A percentile compares a stretch with the other conserved stretches of the same genome.
Evolutionary conservation across 2,329 filamentous ascomycete species (phyloP).

Genomic region (Metarhizium album): DNA sequence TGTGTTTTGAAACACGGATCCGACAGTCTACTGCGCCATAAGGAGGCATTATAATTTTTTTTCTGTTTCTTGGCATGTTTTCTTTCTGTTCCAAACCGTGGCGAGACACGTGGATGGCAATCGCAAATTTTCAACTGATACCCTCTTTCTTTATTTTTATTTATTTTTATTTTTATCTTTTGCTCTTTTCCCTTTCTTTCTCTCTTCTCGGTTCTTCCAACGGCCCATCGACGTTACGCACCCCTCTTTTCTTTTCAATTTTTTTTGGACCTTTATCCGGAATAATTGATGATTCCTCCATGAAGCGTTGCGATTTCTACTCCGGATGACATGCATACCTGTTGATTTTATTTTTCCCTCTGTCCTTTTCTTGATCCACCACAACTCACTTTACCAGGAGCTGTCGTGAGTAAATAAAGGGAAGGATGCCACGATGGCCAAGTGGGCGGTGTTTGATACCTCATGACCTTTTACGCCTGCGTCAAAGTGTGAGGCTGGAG

Average conservation of each 20-base stretch:
- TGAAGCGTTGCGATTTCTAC: not conserved
- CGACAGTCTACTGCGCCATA: too few species aligned
- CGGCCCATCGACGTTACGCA: not conserved
- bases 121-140: not conserved
- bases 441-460: constrained; percentile 3
- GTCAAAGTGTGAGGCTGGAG: constrained; percentile 1
- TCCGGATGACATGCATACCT: constrained; percentile 7
- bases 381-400: not conserved
- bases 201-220: not conserved
- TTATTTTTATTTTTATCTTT: too few species aligned
- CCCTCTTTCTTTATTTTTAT: not conserved
- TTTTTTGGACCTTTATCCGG: not conserved
- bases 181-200: not conserved
- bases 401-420: too few species aligned
- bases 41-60: too few species aligned
- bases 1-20: not conserved
- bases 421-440: not conserved
- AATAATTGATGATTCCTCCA: not conserved
- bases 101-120: constrained; percentile 10
- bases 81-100: constrained; percentile 8
- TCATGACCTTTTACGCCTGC: constrained; percentile 12
- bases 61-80: not conserved
- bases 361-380: not conserved
- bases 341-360: constrained; percentile 7
- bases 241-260: not conserved